A percentile compares a stretch with the other conserved stretches of the same genome.
Evolutionary conservation across 345 rosid genomes (phyloP).

Genomic region (Syzygium oleosum): DNA sequence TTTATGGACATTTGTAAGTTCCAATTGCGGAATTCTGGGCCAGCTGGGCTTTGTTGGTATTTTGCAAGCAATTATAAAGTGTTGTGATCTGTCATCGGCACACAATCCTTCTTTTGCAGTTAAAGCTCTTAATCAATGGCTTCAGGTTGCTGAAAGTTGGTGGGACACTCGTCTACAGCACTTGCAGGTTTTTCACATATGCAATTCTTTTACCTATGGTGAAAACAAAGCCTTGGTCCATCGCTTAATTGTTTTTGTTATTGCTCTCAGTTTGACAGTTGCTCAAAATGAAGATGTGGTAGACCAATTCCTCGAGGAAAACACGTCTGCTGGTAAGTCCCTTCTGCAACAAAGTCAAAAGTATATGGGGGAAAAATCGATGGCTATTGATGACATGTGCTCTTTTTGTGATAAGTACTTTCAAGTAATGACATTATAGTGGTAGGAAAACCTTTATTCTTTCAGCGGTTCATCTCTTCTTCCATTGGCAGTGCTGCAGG

Average conservation of each 20-base stretch:
- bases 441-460: background rate
- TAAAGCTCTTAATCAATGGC: conserved; percentile 78
- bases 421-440: background rate
- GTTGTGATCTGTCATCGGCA: background rate
- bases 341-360: background rate
- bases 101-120: conserved; percentile 25
- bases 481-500: conserved; percentile 45
- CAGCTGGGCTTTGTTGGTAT: background rate
- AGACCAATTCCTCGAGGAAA: conserved; percentile 56
- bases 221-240: background rate
- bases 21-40: background rate
- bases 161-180: conserved; percentile 83
- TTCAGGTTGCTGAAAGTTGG: conserved; percentile 70
- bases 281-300: conserved; percentile 92
- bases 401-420: background rate
- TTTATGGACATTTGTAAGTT: background rate
- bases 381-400: background rate
- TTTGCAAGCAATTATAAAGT: background rate
- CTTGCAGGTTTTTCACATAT: conserved; percentile 61
- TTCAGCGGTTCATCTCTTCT: background rate
- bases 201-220: background rate
- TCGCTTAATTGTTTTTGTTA: background rate
- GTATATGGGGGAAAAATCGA: background rate
- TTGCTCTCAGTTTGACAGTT: conserved; percentile 57
- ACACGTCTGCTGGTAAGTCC: conserved; percentile 56